Evolutionary conservation across 78 protist species (phyloP).

Genomic region (Tieghemostelium lacteum): DNA sequence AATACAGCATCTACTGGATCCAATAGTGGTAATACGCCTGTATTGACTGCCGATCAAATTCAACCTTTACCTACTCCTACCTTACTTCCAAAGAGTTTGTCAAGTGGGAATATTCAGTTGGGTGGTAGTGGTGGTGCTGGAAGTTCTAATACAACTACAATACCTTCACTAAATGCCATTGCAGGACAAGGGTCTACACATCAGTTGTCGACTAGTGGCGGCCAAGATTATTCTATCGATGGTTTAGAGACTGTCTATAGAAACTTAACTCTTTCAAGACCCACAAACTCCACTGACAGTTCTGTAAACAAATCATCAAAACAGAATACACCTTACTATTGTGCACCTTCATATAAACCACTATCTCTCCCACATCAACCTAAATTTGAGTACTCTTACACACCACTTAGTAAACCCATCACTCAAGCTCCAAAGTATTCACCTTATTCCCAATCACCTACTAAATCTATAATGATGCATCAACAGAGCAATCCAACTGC

Average conservation of each 20-base stretch:
- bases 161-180: background rate
- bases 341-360: slow-evolving; percentile 77
- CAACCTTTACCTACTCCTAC: background rate
- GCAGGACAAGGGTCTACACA: too few species aligned
- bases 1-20: background rate
- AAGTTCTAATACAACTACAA: background rate
- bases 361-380: slow-evolving; percentile 39
- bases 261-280: slow-evolving; percentile 39
- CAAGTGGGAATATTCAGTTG: too few species aligned
- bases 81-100: background rate
- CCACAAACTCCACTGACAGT: background rate
- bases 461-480: background rate
- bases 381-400: slow-evolving; percentile 58
- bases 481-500: background rate
- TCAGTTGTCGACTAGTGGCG: background rate
- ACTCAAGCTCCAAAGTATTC: slow-evolving; percentile 23
- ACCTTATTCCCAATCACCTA: background rate
- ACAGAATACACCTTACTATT: slow-evolving; percentile 46
- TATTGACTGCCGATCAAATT: too few species aligned
- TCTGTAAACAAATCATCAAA: background rate
- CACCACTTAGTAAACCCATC: slow-evolving; percentile 36
- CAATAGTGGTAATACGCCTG: too few species aligned
- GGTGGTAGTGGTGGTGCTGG: too few species aligned
- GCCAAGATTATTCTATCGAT: slow-evolving; percentile 34
- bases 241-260: slow-evolving; percentile 41